phyloP scores from a whole-genome alignment of 2,329 filamentous ascomycete species.

The Clonostachys solani region DNA sequence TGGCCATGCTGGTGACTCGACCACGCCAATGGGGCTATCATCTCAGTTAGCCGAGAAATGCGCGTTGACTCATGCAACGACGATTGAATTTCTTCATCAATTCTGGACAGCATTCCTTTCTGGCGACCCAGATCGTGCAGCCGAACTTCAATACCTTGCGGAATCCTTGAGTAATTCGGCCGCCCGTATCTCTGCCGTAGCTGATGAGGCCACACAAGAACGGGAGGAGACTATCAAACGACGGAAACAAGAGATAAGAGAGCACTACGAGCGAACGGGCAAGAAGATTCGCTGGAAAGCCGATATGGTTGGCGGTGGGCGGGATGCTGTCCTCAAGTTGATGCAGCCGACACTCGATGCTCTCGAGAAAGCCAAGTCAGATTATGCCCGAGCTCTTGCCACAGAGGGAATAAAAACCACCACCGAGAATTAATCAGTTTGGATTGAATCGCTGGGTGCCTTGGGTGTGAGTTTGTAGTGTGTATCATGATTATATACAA shows the following conservation, averaged over 20 bases:
- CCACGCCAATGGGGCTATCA: slow-evolving; percentile 53
- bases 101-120: slow-evolving; percentile 94
- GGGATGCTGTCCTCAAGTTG: slow-evolving; percentile 69
- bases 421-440: slow-evolving; percentile 28
- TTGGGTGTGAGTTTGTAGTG: too few relatives aligned
- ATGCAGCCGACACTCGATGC: slow-evolving; percentile 71
- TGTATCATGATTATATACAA: too few relatives aligned
- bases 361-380: slow-evolving; percentile 63
- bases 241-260: slow-evolving; percentile 65
- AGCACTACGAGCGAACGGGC: slow-evolving; percentile 67
- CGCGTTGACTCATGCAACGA: slow-evolving; percentile 79
- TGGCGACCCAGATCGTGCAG: slow-evolving; percentile 74
- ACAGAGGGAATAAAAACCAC: slow-evolving; percentile 52
- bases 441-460: too few relatives aligned
- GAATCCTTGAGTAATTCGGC: slow-evolving; percentile 77
- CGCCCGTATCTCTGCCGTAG: slow-evolving; percentile 11
- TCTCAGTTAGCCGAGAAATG: slow-evolving; percentile 54
- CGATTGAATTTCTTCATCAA: slow-evolving; percentile 92
- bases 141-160: slow-evolving; percentile 75
- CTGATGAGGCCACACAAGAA: slow-evolving; percentile 26
- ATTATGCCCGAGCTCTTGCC: slow-evolving; percentile 67
- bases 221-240: slow-evolving; percentile 62
- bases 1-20: slow-evolving; percentile 41
- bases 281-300: slow-evolving; percentile 69
- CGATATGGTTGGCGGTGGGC: slow-evolving; percentile 68